These are phyloP conservation scores for Heteromeles arbutifolia DNA, from an alignment of 306 rosid species.

Conservation along the genomic window DNA sequence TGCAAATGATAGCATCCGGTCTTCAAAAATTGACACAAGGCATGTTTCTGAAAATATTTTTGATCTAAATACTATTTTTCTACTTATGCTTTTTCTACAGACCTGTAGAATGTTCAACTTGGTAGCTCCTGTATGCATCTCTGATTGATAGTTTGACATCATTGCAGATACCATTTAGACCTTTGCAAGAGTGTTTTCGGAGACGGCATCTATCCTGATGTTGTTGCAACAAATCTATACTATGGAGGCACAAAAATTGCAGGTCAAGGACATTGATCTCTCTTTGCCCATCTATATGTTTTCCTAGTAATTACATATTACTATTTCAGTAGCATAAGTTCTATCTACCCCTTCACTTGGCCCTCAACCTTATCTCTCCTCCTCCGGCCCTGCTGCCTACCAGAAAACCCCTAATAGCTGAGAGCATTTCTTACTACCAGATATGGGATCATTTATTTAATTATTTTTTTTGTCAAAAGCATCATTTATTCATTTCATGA, in stretches of 20 bases:
- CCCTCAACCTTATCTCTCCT: background rate
- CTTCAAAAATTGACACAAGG: slow-evolving; percentile 70
- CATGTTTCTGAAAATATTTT: slow-evolving; percentile 10
- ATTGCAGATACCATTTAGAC: slow-evolving; percentile 80
- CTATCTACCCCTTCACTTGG: background rate
- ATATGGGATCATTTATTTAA: background rate
- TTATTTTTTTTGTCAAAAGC: background rate
- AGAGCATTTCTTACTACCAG: background rate
- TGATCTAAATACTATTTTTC: background rate
- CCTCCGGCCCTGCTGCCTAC: background rate
- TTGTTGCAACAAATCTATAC: slow-evolving; percentile 62
- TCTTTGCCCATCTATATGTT: slow-evolving; percentile 1
- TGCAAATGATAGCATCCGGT: slow-evolving; percentile 73
- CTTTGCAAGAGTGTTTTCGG: slow-evolving; percentile 91
- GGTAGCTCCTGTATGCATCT: background rate
- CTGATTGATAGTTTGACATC: slow-evolving; percentile 9
- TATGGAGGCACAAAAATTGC: slow-evolving; percentile 86
- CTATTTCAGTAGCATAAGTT: background rate
- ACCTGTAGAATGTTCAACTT: background rate
- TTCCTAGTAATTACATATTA: background rate
- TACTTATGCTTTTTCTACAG: background rate
- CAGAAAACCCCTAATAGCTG: background rate
- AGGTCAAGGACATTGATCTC: slow-evolving; percentile 34
- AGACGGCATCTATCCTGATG: slow-evolving; percentile 78
- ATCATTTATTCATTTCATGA: background rate